phyloP scores from a whole-genome alignment of 495 filamentous ascomycete genomes.

The Penicillium pulvis region DNA sequence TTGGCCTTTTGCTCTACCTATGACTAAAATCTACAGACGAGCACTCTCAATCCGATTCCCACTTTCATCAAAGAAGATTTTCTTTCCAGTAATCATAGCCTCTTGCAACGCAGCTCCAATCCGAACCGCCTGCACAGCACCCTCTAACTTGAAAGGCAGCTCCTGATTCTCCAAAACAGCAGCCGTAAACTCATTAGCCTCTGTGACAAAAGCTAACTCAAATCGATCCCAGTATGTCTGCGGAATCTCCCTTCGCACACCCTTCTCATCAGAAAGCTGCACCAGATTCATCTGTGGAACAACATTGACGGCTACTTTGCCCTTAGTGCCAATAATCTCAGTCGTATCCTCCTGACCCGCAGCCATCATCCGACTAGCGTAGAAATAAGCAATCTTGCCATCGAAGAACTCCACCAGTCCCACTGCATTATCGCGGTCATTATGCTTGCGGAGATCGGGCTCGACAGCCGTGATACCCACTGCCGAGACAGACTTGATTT shows the following conservation, averaged over 20 bases:
- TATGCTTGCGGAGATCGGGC: slow-evolving; percentile 54
- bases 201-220: slow-evolving; percentile 62
- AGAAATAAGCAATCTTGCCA: slow-evolving; percentile 62
- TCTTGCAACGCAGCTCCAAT: slow-evolving; percentile 65
- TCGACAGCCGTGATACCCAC: slow-evolving; percentile 58
- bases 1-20: no score
- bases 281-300: slow-evolving; percentile 56
- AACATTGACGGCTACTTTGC: slow-evolving; percentile 59
- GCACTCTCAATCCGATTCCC: slow-evolving; percentile 43
- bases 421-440: slow-evolving; percentile 62
- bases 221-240: slow-evolving; percentile 63
- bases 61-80: slow-evolving; percentile 57
- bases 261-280: slow-evolving; percentile 48
- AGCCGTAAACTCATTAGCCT: slow-evolving; percentile 62
- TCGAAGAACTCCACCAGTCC: slow-evolving; percentile 62
- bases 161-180: slow-evolving; percentile 51
- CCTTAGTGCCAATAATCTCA: slow-evolving; percentile 63
- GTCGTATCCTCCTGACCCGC: slow-evolving; percentile 63
- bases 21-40: slow-evolving; percentile 3
- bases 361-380: slow-evolving; percentile 60
- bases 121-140: slow-evolving; percentile 59
- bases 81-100: slow-evolving; percentile 54
- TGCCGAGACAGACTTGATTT: slow-evolving; percentile 49
- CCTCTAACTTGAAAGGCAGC: slow-evolving; percentile 55
- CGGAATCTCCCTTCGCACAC: slow-evolving; percentile 58